phyloP scores from a whole-genome alignment of 2,329 filamentous ascomycete species.

The Neofusicoccum parvum region DNA sequence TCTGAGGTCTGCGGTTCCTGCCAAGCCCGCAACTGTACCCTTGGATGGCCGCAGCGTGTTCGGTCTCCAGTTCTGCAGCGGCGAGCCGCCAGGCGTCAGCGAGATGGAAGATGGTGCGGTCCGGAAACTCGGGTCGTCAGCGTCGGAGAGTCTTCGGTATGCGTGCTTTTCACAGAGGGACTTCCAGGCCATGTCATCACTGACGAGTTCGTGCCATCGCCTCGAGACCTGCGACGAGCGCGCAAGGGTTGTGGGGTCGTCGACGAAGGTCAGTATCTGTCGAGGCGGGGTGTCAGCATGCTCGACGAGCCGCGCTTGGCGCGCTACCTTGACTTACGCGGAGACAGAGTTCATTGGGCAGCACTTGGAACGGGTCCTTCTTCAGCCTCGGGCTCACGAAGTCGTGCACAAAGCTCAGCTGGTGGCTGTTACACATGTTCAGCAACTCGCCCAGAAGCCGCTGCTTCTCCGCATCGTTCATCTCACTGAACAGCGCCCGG shows the following conservation, averaged over 20 bases:
- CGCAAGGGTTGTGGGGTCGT: conserved; percentile 91
- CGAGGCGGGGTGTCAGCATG: conserved; percentile 21
- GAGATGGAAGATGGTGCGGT: neutral
- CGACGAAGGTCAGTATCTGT: conserved; percentile 92
- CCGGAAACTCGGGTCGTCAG: conserved; percentile 31
- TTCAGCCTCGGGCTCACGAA: conserved; percentile 93
- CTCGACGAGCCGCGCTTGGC: neutral
- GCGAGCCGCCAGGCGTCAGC: conserved; percentile 24
- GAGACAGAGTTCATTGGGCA: conserved; percentile 91
- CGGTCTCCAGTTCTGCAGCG: conserved; percentile 10
- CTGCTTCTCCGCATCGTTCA: conserved; percentile 75
- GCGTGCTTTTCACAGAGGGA: conserved; percentile 95
- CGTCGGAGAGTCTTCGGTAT: conserved; percentile 62
- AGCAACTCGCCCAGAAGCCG: conserved; percentile 83
- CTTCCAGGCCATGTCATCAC: conserved; percentile 98
- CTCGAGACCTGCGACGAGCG: conserved; percentile 94
- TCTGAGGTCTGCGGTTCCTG: conserved; percentile 52
- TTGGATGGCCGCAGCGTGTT: neutral
- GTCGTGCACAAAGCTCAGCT: conserved; percentile 93
- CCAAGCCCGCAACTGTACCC: conserved; percentile 37
- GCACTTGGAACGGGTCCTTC: conserved; percentile 90
- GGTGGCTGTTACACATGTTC: conserved; percentile 91
- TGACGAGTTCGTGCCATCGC: conserved; percentile 89
- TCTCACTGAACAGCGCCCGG: conserved; percentile 75
- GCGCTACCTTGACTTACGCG: conserved; percentile 60